Evolutionary conservation across 2,329 filamentous ascomycete species (phyloP).

Genomic region (Botrytis fragariae): DNA sequence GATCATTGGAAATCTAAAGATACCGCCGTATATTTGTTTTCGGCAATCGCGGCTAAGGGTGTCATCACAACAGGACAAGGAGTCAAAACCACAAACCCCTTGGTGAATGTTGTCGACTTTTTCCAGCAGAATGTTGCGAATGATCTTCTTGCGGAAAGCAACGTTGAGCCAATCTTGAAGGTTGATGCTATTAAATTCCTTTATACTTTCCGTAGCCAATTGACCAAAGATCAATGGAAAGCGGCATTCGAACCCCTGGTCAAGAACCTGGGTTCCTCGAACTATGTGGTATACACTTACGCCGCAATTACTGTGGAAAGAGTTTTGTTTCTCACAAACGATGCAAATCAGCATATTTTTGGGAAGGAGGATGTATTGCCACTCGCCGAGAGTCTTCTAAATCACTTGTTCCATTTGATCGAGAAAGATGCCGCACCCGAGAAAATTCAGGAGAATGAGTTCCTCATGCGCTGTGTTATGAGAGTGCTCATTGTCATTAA

Average conservation of each 20-base stretch:
- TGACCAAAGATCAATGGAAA: constrained; percentile 90
- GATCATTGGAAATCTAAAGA: constrained; percentile 96
- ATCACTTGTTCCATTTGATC: constrained; percentile 88
- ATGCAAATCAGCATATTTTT: constrained; percentile 74
- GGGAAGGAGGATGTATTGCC: constrained; percentile 74
- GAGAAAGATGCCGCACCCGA: constrained; percentile 79
- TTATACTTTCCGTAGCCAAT: constrained; percentile 92
- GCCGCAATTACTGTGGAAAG: constrained; percentile 95
- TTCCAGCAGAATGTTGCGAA: constrained; percentile 89
- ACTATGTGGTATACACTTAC: constrained; percentile 98
- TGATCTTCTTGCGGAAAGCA: constrained; percentile 72
- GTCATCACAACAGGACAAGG: constrained; percentile 82
- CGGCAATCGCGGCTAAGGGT: constrained; percentile 90
- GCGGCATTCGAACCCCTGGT: constrained; percentile 86
- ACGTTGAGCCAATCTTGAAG: constrained; percentile 80
- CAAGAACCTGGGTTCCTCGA: constrained; percentile 81
- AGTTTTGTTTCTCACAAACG: constrained; percentile 78
- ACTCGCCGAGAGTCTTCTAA: constrained; percentile 79
- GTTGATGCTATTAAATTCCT: constrained; percentile 98
- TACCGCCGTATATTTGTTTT: constrained; percentile 94
- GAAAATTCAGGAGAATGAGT: constrained; percentile 98
- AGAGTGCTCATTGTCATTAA: constrained; percentile 91
- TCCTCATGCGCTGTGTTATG: constrained; percentile 98
- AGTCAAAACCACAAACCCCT: constrained; percentile 83
- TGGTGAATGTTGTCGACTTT: constrained; percentile 88